Base-by-base conservation (phyloP, 805 yeast genomes). In the Candida nanaspora region DNA sequence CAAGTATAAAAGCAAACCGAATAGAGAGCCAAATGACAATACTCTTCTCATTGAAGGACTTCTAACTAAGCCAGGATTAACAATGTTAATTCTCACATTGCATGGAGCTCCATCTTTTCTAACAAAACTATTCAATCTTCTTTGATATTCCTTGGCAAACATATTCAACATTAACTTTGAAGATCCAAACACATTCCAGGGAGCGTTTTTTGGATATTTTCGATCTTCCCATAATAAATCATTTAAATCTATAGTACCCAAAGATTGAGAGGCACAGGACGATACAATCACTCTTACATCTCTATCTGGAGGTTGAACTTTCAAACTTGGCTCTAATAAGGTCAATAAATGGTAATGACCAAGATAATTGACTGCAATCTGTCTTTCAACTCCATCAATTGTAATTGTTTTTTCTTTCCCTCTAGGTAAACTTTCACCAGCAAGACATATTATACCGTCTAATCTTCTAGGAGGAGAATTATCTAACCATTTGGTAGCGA, bases 401-500 rank as follows among this genome's bases (percentile, higher is more conserved):
- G 93, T 76, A 9, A 79, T 69, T 44, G 73, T 75, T 42, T 96
- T 74, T n/a, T 69, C 65, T 41, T 64, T 61, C 18, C 84, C 80
- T 35, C 76, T 69, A 0, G 98, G 98, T 41, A 80, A 66, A 45
- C 80, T 69, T 40, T 86, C 89, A 7, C 86, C 89, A 2, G 97
- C 96, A 63, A 88, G 79, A 54, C 96, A 85, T 1, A 93, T 61
- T 23, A 93, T 75, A 42, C 95, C 95, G 61, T 93, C 99, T 35
- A 93, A 67, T 41, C 99, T 64, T 52, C 99, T 72, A 10, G 96
- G 93, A 3, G 96, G 95, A 26, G 79, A 66, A 54, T 85, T 88
- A 59, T 93, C 95, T 44, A 93, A 69, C 98, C 98, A 93, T 44
- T 72, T 79, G 2, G 98, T 89, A 23, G 96, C 97, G 66, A 93